Base-by-base conservation (phyloP, 2,329 filamentous ascomycete species). In the Aurifilum marmelostoma region DNA sequence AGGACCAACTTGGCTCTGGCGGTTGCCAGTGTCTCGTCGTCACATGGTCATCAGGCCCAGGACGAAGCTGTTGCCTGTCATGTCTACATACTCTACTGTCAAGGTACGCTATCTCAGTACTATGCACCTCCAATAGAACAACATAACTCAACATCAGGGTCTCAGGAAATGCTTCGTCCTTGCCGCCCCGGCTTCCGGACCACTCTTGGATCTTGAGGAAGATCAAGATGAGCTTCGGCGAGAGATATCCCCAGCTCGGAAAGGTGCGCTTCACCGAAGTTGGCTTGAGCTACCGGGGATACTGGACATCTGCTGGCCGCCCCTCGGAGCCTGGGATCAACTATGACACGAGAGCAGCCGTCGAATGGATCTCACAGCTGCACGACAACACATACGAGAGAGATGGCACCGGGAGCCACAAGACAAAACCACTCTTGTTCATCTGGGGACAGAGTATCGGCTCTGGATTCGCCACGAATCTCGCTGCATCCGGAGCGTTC, bases 361-460 rank as follows among this genome's bases (percentile, higher is more conserved):
- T 92, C 29, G 73, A 80, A 12, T 93, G 90, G 90, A 83, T 91
- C 32, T 80, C 81, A 4, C 75, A 84, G 24, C 71, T 79, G 32
- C 82, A 85, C 66, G 73, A 73, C 50, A 75, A 73, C 52, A 74
- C 34, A 47, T 71, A 71, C 70, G 69, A 69, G 67, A 73, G 29
- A 32, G 71, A 71, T 61, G 41, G 68, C 52, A 34, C 64, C 27
- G 65, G 65, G 41, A 29, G 64, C 66, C 65, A 58, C 68, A 72
- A 63, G 69, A 77, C 50, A 62, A 76, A 72, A 61, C 78, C 81
- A 21, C 74, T 80, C 9, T 70, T 92, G 1, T 75, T 93, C 0
- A 79, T 94, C 14, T 94, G 92, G 91, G 92, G 92, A 0, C 92
- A 94, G 77, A 93, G 90, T 72, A 88, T 94, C 66, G 92, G 92